These are phyloP conservation scores for Hypoxylon sp. DNA, from an alignment of 2,329 filamentous ascomycete genomes.

Conservation along the genomic window DNA sequence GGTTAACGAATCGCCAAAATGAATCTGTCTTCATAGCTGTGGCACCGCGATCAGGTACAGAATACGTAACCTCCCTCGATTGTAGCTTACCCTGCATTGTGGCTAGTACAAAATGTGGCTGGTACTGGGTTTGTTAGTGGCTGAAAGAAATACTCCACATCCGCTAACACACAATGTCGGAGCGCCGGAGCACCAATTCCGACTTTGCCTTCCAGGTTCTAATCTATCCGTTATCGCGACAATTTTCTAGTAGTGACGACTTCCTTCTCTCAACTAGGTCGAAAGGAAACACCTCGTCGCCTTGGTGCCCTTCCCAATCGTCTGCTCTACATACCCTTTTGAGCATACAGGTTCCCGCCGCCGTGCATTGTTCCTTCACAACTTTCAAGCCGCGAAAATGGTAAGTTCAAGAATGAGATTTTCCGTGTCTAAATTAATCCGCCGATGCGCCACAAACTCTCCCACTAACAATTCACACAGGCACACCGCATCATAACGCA, in stretches of 20 bases:
- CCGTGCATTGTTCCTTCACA: conserved; percentile 3
- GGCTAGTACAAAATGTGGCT: conserved; percentile 10
- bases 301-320: conserved; percentile 4
- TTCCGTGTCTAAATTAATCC: neutral
- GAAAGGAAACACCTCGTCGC: conserved; percentile 11
- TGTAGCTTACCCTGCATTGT: conserved; percentile 38
- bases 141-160: conserved; percentile 10
- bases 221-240: conserved; percentile 45
- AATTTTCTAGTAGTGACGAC: conserved; percentile 40
- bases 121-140: neutral
- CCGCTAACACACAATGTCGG: conserved; percentile 9
- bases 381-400: conserved; percentile 25
- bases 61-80: conserved; percentile 27
- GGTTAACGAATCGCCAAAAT: conserved; percentile 29
- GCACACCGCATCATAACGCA: conserved; percentile 95
- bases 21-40: conserved; percentile 43
- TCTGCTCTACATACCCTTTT: conserved; percentile 2
- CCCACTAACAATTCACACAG: conserved; percentile 61
- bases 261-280: conserved; percentile 27
- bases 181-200: conserved; percentile 31
- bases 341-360: conserved; percentile 2
- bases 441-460: conserved; percentile 27
- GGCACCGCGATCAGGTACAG: conserved; percentile 39
- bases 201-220: conserved; percentile 14
- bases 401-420: conserved; percentile 25